These are phyloP conservation scores for Echeveria elegans DNA, from an alignment of 164 flowering plant genomes.

Conservation along the genomic window DNA sequence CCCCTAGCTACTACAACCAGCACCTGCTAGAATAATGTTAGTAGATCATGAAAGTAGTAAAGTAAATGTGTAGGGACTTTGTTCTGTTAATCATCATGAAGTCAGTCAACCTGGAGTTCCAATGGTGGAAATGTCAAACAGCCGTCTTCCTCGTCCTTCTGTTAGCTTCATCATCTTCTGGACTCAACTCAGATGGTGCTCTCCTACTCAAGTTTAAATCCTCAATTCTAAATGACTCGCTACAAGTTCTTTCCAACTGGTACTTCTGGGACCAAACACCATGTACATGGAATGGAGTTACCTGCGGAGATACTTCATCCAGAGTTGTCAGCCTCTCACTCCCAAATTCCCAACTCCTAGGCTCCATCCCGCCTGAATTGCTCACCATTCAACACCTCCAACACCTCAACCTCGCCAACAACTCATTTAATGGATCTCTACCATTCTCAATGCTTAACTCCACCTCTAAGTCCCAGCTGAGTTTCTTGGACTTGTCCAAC, in stretches of 20 bases:
- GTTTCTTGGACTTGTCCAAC: conserved; percentile 45
- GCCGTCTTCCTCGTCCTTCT: conserved; percentile 11
- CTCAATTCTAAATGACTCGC: conserved; percentile 61
- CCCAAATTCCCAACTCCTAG: conserved; percentile 51
- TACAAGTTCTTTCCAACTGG: conserved; percentile 46
- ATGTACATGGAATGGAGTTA: conserved; percentile 76
- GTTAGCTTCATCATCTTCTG: conserved; percentile 16
- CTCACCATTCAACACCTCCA: conserved; percentile 50
- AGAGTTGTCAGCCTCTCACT: conserved; percentile 51
- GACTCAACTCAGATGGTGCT: conserved; percentile 55
- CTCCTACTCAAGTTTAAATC: conserved; percentile 64
- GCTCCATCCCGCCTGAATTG: conserved; percentile 51
- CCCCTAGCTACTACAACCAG: conserved; percentile 1
- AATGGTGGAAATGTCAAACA: conserved; percentile 17
- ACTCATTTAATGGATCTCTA: conserved; percentile 71
- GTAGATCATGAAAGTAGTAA: conserved; percentile 10
- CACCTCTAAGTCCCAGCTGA: conserved; percentile 50
- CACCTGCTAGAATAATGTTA: background rate
- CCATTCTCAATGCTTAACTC: conserved; percentile 47
- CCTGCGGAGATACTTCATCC: conserved; percentile 12
- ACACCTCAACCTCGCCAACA: conserved; percentile 65
- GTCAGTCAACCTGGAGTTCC: conserved; percentile 13
- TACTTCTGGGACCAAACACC: conserved; percentile 50
- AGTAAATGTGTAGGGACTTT: conserved; percentile 31
- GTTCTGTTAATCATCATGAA: conserved; percentile 27